phyloP scores from a whole-genome alignment of 2,329 filamentous ascomycete species.

The Cordyceps tenuipes region DNA sequence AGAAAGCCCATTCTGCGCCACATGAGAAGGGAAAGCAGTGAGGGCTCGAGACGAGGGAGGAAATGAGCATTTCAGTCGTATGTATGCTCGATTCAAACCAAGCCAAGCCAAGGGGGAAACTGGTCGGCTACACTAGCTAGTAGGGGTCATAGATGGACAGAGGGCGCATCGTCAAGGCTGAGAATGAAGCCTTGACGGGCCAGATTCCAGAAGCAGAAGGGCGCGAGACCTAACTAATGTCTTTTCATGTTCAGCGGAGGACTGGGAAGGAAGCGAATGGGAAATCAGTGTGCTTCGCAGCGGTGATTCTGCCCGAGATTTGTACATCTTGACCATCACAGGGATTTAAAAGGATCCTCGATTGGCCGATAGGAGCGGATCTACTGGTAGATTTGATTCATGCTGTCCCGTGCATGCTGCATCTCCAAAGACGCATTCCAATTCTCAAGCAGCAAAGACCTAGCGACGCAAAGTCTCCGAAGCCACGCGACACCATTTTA shows the following conservation, averaged over 20 bases:
- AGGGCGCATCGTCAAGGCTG: neutral
- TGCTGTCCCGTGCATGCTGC: neutral
- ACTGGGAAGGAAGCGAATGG: too few species aligned
- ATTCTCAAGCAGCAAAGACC: too few species aligned
- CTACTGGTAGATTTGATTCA: neutral
- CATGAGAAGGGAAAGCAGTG: too few species aligned
- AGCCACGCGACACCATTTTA: neutral
- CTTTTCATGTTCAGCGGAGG: neutral
- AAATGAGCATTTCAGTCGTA: neutral
- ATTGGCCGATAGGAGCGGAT: neutral
- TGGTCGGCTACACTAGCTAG: neutral
- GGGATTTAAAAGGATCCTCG: too few species aligned
- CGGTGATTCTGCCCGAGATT: neutral
- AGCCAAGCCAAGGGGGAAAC: too few species aligned
- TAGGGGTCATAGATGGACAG: neutral
- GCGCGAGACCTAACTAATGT: neutral
- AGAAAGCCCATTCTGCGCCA: too few species aligned
- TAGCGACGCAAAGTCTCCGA: neutral
- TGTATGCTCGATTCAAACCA: neutral
- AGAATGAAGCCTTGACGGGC: slow-evolving; percentile 3
- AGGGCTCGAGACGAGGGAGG: neutral
- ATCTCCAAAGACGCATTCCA: neutral
- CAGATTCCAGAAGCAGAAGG: slow-evolving; percentile 5
- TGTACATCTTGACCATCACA: neutral
- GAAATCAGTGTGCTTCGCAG: too few species aligned